Conservation (phyloP, 2,329 filamentous ascomycete genomes). For the Stagonosporopsis rhizophila region DNA sequence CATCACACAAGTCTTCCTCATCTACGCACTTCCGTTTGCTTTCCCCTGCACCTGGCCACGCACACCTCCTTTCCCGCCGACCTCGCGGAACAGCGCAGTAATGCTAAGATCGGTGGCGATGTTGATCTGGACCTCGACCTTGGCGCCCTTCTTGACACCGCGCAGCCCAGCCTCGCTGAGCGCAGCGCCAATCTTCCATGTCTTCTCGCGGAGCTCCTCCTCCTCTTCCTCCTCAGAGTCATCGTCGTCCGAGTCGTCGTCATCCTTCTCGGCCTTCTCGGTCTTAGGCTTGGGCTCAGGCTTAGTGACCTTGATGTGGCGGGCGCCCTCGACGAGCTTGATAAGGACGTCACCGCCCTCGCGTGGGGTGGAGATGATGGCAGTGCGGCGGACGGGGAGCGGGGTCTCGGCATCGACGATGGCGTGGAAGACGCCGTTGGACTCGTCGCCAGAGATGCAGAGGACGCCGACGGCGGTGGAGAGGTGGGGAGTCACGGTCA, state of each 20-base stretch:
- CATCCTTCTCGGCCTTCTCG: conserved; percentile 69
- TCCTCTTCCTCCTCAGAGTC: conserved; percentile 73
- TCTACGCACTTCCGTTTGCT: conserved; percentile 42
- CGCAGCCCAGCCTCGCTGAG: conserved; percentile 87
- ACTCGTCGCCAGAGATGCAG: conserved; percentile 64
- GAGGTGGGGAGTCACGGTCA: conserved; percentile 92
- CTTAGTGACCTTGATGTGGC: conserved; percentile 93
- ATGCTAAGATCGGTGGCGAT: conserved; percentile 80
- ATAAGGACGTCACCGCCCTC: conserved; percentile 87
- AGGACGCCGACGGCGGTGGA: conserved; percentile 88
- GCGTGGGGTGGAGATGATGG: conserved; percentile 77
- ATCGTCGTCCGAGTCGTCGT: conserved; percentile 69
- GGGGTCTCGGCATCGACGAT: conserved; percentile 87
- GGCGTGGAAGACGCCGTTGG: conserved; percentile 75
- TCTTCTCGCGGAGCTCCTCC: conserved; percentile 86
- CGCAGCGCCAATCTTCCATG: conserved; percentile 85
- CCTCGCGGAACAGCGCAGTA: conserved; percentile 81
- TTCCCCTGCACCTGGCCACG: conserved; percentile 42
- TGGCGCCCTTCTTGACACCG: conserved; percentile 83
- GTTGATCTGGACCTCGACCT: conserved; percentile 94
- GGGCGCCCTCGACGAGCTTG: conserved; percentile 84
- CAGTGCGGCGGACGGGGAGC: conserved; percentile 83
- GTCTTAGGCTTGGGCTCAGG: conserved; percentile 79
- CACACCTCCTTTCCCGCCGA: conserved; percentile 81
- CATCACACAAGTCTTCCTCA: too few relatives aligned